A percentile compares a stretch with the other conserved stretches of the same genome.
These are phyloP conservation scores for Salix brachista DNA, from an alignment of 345 rosid genomes.

Conservation along the genomic window DNA sequence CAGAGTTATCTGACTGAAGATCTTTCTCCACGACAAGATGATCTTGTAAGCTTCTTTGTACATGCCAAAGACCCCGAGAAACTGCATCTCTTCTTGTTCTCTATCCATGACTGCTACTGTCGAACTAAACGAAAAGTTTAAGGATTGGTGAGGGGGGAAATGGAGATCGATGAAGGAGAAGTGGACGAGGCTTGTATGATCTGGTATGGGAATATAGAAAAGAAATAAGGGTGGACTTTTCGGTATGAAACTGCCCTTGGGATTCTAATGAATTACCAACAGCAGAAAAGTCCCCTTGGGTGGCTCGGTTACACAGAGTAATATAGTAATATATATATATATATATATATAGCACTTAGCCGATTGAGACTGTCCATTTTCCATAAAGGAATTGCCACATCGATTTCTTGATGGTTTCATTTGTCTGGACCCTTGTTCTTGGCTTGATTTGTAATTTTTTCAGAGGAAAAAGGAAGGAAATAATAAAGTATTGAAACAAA, in stretches of 20 bases:
- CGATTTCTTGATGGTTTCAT: too few relatives aligned
- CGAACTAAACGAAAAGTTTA: neutral
- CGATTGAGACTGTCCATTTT: too few relatives aligned
- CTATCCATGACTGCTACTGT: constrained; percentile 34
- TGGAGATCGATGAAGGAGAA: neutral
- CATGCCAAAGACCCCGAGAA: constrained; percentile 43
- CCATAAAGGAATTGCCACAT: too few relatives aligned
- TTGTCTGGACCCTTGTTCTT: too few relatives aligned
- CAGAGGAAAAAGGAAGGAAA: too few relatives aligned
- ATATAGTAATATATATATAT: too few relatives aligned
- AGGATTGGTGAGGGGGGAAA: neutral
- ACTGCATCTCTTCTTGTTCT: constrained; percentile 60
- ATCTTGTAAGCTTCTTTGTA: constrained; percentile 43
- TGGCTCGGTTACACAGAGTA: too few relatives aligned
- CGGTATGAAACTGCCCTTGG: neutral
- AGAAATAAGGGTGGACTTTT: neutral
- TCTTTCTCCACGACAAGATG: constrained; percentile 37
- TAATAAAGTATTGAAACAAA: too few relatives aligned
- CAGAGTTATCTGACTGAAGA: constrained; percentile 46
- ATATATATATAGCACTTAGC: too few relatives aligned
- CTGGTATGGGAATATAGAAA: neutral
- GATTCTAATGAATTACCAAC: neutral
- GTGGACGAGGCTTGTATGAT: neutral
- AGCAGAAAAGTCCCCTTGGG: too few relatives aligned
- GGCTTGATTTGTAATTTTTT: too few relatives aligned